Conservation (phyloP, 768 basidiomycete species). For the Podaxis sp. region DNA sequence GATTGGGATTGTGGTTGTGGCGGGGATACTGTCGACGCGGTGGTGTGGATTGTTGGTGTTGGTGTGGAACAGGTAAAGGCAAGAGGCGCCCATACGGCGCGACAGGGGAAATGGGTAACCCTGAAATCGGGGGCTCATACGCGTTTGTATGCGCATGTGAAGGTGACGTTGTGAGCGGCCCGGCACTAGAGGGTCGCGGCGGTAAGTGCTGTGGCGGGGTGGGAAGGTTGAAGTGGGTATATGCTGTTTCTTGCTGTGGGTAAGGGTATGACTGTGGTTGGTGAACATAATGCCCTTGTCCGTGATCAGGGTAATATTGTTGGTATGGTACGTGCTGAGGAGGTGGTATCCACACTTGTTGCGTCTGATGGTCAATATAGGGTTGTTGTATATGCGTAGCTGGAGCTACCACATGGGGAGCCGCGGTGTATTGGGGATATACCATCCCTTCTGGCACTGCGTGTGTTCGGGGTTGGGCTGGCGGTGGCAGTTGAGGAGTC, state of each 20-base stretch:
- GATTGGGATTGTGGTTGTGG: background rate
- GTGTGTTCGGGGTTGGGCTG: background rate
- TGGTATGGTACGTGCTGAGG: constrained; percentile 23
- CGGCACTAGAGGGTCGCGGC: constrained; percentile 54
- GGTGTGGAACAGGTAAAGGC: background rate
- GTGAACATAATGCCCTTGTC: background rate
- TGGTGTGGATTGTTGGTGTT: background rate
- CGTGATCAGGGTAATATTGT: background rate
- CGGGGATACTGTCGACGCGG: background rate
- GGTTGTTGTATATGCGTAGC: constrained; percentile 19
- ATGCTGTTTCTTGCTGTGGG: background rate
- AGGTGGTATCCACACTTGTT: constrained; percentile 51
- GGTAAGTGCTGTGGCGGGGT: constrained; percentile 6
- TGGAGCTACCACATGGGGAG: background rate
- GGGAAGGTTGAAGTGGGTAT: background rate
- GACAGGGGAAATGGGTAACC: constrained; percentile 28
- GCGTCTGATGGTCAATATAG: constrained; percentile 34
- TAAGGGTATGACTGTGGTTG: background rate
- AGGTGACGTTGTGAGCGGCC: constrained; percentile 12
- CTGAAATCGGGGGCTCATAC: constrained; percentile 25
- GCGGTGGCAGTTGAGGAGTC: constrained; percentile 7
- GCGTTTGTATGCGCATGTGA: background rate
- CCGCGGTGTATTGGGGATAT: constrained; percentile 6
- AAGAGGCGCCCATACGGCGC: background rate
- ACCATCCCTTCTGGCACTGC: constrained; percentile 2